Base-by-base conservation (phyloP, 805 yeast species). In the Metschnikowia kofuensis region DNA sequence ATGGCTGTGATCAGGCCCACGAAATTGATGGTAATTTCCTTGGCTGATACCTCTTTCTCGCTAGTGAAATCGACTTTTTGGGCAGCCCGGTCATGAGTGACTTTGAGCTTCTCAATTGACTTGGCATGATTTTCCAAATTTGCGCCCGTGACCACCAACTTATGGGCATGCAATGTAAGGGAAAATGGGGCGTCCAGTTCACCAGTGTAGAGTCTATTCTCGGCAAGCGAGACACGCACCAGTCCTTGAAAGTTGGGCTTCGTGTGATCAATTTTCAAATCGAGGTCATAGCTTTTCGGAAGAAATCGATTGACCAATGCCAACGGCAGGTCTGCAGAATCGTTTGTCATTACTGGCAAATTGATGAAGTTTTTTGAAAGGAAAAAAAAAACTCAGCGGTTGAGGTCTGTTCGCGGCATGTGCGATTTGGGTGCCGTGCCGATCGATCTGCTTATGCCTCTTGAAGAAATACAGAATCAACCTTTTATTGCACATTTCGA, bases 1-100 rank as follows among this genome's bases (percentile, higher is more conserved):
- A 80, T 76, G 13, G 72, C 61, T 48, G 75, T 75, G 37, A 83
- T 64, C 48, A 75, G 76, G 1, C 85, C 89, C 49, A 80, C 58
- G 50, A 75, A 84, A 10, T 61, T 59, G 32, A 82, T 48, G 51
- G 40, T 57, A 28, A 51, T 34, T 7, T 45, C 43, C 7, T 48
- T 21, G 15, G 49, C 51, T 15, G 50, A 52, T 35, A 46, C 16
- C 14, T 45, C 37, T 16, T 29, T 54, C 6, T 67, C 57, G 2
- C 59, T 53, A 4, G 65, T 55, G 32, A 74, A 65, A 2, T 52
- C 46, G 2, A 75, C 68, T 2, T 61, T 57, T 45, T 76, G 75
- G 27, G 68, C 61, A 0, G 63, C 66, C 45, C 79, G 79, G 44
- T 76, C 69, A n/a, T 71, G 64, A 4, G 64, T 37, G 10, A 72